Base-by-base conservation (phyloP, 352 stramenopile species). In the Discostella stelligera region DNA sequence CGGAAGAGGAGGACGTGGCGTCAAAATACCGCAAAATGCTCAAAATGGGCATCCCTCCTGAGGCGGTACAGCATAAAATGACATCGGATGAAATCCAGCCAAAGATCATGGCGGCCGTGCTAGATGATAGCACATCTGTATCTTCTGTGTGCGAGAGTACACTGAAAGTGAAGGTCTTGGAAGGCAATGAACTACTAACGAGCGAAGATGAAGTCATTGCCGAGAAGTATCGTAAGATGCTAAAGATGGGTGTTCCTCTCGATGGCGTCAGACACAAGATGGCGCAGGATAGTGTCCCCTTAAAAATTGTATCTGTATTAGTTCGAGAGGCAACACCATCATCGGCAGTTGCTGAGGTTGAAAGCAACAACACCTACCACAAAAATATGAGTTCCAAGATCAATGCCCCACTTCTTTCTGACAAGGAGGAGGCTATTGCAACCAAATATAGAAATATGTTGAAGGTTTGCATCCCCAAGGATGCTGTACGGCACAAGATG, bases 31-130 rank as follows among this genome's bases (percentile, higher is more conserved):
- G 74, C 11, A 89, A 90, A 66, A 91, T 94, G 86, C 63, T 90
- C 11, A 91, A 90, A 46, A 84, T 93, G 60, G 69, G 69, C 52
- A 83, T 94, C 23, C 83, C 78, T 16, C 62, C 66, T 27, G 77
- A 86, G 71, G 86, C 82, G 25, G 84, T 94, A 8, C 66, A 64
- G 23, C 78, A 92, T 56, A 92, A 92, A 69, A 93, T 94, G 89
- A 85, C 71, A 0, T 88, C 88, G 44, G 89, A 94, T 37, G 63
- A 78, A 37, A 55, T 88, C 32, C 30, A 66, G 53, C 7, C 54
- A 8, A 84, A 68, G 20, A 74, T 87, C 23, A 44, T 84, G 37
- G 37, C 13, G 18, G 75, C 67, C 44, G 71, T 87, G 18, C 69
- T 80, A n/a, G 85, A 55, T 32, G 85, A 94, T 20, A 64, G 71